Percentiles rank a stretch among this genome's conserved stretches.
Conservation (phyloP, 441 rosid species). For the Syzygium malaccense region DNA sequence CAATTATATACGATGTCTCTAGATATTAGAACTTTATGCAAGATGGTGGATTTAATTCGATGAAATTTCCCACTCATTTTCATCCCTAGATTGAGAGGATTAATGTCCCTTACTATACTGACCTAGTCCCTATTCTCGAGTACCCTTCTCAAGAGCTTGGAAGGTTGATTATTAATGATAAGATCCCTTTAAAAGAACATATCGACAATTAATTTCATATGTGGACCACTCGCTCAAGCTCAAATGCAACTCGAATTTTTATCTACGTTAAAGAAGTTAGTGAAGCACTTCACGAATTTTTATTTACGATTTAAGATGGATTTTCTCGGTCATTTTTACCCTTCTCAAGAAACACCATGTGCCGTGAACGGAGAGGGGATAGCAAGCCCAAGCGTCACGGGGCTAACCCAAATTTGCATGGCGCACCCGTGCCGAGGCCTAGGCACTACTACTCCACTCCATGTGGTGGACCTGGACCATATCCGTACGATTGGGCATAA, state of each 20-base stretch:
- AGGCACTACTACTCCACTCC: not conserved
- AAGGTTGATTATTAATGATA: not conserved
- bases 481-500: not conserved
- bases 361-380: not conserved
- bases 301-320: not conserved
- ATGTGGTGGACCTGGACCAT: not conserved
- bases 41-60: not conserved
- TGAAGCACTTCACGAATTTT: no score
- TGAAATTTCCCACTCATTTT: not conserved
- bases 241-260: not conserved
- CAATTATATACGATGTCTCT: not conserved
- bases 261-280: not conserved
- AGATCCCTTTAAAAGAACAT: not conserved
- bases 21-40: not conserved
- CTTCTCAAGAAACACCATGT: not conserved
- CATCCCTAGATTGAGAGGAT: not conserved
- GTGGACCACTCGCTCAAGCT: not conserved
- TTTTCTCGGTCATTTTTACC: not conserved
- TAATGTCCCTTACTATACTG: not conserved
- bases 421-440: not conserved
- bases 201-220: not conserved
- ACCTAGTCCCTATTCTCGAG: not conserved
- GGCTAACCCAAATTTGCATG: not conserved
- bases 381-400: not conserved
- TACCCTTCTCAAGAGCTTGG: not conserved